Evolutionary conservation across 176 grass and related monocot species (phyloP), one percentile per base, ranked within the genome.

Genomic region (Pontederia paniculata): DNA sequence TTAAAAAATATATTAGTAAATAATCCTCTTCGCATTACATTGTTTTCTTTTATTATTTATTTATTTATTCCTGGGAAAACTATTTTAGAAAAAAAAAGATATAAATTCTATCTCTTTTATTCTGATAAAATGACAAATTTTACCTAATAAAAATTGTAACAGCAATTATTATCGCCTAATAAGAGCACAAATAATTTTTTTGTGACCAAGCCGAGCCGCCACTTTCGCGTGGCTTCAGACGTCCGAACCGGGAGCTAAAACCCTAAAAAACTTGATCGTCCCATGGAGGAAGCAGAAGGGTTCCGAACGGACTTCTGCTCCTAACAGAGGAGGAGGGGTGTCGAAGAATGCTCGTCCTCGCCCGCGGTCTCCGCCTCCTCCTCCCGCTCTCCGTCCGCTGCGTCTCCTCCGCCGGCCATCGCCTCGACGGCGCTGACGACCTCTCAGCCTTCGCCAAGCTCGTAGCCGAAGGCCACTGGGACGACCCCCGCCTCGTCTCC

Each of bases 221-320:
- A 37, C 28, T 37, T 37, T 37, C 28, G 3, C 28, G 5, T 37
- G 28, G 28, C 28, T 37, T 37, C 28, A 37, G 7, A 37, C 28
- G 48, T 15, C 48, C 48, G 48, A 50, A 50, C 48, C 15, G 48
- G 6, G 48, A 50, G 6, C 48, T 17, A 17, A 50, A 17, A 16
- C 15, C 13, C 0, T 17, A 50, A n/a, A 50, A 5, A 17, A 50
- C 11, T 7, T 17, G 10, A 7, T 13, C 14, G 12, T 23, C 50
- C 43, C 25, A 80, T 75, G 71, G 71, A 65, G 53, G 77, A 74
- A 58, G 71, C 63, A 66, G 71, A 74, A 57, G 58, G 70, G 48
- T 25, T 69, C 62, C 62, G 9, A 8, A 52, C 58, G 51, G 18
- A 48, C 43, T 48, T 25, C 51, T 13, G 60, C 43, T 65, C 58